phyloP scores from a whole-genome alignment of 805 yeast genomes.

The Naumovozyma dairenensis region DNA sequence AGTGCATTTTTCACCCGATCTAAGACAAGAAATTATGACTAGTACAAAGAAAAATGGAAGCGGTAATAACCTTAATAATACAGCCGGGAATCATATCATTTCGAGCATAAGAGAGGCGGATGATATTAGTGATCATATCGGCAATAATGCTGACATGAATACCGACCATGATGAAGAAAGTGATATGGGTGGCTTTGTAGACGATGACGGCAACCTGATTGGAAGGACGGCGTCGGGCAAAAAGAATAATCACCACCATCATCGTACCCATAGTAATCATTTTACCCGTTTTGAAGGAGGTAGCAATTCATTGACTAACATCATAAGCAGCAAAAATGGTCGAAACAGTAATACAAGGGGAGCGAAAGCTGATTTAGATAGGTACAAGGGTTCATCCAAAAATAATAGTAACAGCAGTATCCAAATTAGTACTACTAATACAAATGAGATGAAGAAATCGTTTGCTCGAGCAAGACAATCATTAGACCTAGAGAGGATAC shows the following conservation, averaged over 20 bases:
- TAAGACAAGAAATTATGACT: not conserved
- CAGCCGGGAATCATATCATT: not conserved
- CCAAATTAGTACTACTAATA: slow-evolving; percentile 5
- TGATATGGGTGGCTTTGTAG: too few relatives aligned
- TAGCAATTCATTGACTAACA: too few relatives aligned
- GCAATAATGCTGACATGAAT: not conserved
- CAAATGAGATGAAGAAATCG: slow-evolving; percentile 14
- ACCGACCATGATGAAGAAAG: not conserved
- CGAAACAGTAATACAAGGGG: slow-evolving; percentile 3
- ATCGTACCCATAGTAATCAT: not conserved
- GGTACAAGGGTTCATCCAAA: slow-evolving; percentile 7
- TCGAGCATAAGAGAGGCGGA: not conserved
- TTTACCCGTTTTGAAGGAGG: not conserved
- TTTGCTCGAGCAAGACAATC: slow-evolving; percentile 24
- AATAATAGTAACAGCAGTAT: slow-evolving; percentile 13
- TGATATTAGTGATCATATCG: not conserved
- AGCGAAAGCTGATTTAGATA: slow-evolving; percentile 9
- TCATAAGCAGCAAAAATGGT: not conserved
- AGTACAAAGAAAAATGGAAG: too few relatives aligned
- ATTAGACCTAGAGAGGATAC: slow-evolving; percentile 21
- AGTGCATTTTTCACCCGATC: slow-evolving; percentile 8
- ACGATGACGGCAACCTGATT: not conserved
- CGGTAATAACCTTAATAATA: too few relatives aligned
- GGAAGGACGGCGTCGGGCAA: too few relatives aligned
- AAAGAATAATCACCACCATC: not conserved